Base-by-base conservation (phyloP, 192 early-diverging fungal genomes). In the Linnemannia zychae region DNA sequence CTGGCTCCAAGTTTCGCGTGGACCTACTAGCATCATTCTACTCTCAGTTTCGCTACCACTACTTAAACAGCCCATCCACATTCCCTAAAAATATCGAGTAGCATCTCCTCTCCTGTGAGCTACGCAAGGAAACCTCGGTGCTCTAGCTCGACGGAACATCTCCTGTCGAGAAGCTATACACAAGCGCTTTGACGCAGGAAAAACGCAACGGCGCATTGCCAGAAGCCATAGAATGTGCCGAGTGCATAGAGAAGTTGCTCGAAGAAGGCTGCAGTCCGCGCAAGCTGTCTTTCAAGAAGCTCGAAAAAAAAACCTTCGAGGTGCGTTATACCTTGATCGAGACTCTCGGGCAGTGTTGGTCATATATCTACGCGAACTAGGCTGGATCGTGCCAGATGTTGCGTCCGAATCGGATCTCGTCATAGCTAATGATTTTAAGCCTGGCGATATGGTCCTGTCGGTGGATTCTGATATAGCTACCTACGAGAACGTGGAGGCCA, bases 111-210 rank as follows among this genome's bases (percentile, higher is more conserved):
- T 50, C 47, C 44, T 48, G 49, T 53, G 52, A 9, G 50, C n/a
- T 53, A 22, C 52, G n/a, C 52, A 53, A 53, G 52, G 33, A 72
- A 48, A 63, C 49, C 72, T 53, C 72, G 37, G 72, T 74, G 15
- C 72, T 74, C 28, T 74, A 74, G 36, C n/a, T 74, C 31, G 72
- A 74, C 63, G 53, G 53, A 11, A 2, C n/a, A n/a, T 60, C 52
- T 12, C 72, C 53, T 34, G 52, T 57, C n/a, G 57, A 74, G 53
- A 74, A 74, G 36, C 37, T 31, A 74, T 17, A 24, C 22, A 74
- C 38, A 57, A 53, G n/a, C 53, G n/a, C 53, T n/a, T 36, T 63
- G 53, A 36, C 9, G n/a, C 31, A 74, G 34, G 34, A 37, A 3
- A 57, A 57, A n/a, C 53, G 72, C 24, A 36, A 31, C 34, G 7